A percentile compares a stretch with the other conserved stretches of the same genome.
phyloP scores from a whole-genome alignment of 2,329 filamentous ascomycete species.

The Fusarium kyushuense region DNA sequence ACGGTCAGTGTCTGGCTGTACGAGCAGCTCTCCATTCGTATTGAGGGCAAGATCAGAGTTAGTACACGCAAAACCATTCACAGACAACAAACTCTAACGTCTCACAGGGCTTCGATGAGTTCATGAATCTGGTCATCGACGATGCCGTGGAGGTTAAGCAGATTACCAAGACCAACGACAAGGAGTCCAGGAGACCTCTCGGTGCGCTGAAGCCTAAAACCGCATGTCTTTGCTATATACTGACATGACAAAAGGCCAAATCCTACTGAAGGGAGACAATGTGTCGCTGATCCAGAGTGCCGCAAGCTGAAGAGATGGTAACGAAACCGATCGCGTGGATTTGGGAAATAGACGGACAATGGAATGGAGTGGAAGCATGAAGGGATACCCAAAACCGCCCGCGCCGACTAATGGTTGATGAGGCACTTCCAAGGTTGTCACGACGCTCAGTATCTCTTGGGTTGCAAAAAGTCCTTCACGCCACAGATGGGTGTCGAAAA shows the following conservation, averaged over 20 bases:
- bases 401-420: conserved; percentile 24
- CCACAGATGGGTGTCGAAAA: conserved; percentile 15
- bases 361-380: conserved; percentile 22
- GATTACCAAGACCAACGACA: conserved; percentile 80
- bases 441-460: conserved; percentile 22
- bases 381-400: conserved; percentile 37
- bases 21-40: conserved; percentile 92
- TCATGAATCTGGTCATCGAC: conserved; percentile 98
- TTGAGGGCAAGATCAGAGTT: conserved; percentile 96
- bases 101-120: conserved; percentile 94
- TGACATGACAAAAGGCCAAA: conserved; percentile 72
- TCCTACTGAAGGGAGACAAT: conserved; percentile 89
- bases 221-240: neutral
- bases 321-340: conserved; percentile 6
- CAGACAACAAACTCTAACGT: conserved; percentile 4
- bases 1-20: conserved; percentile 97
- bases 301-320: conserved; percentile 45
- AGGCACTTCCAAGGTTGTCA: conserved; percentile 31
- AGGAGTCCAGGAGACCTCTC: conserved; percentile 81
- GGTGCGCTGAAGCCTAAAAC: conserved; percentile 65
- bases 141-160: conserved; percentile 93
- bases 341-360: conserved; percentile 12
- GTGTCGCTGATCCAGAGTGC: conserved; percentile 81
- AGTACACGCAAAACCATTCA: conserved; percentile 48
- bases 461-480: conserved; percentile 10